Evolutionary conservation across 2,329 filamentous ascomycete genomes (phyloP), one percentile per base, ranked within the genome.

Genomic region (Didymella pinodella): DNA sequence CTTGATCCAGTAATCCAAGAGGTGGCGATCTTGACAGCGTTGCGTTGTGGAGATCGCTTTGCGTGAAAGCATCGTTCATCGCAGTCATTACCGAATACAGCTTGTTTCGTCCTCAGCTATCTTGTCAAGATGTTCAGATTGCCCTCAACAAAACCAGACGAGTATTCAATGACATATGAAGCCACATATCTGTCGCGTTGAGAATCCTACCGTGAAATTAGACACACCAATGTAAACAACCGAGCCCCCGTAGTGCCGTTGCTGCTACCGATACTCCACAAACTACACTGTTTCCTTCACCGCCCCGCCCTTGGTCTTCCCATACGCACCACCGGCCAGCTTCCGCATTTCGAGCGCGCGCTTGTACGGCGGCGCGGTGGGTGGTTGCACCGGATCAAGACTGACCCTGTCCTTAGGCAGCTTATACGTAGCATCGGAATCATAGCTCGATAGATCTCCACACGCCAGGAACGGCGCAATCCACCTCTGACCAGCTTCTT

Each of bases 391-490:
- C 0, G 95, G 95, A 74, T 97, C 93, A 48, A 98, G 84, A 66
- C 90, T 93, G 51, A 96, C 86, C 72, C 96, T 87, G 65, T 93
- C 90, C 60, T 93, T 90, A 0, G 95, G 93, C 18, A 99, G 82
- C 66, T 90, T 86, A 78, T 98, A 97, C 4, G 93, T 95, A 4
- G 95, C 94, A 82, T 99, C 95, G 0, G 94, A 93, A 80, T 99
- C 95, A 80, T 93, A 99, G 11, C 92, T 89, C 25, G 93, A 96
- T 52, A 99, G 83, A 78, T 99, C 95, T 45, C 95, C 95, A 75
- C 95, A 99, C n/a, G 95, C 93, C 70, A 99, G 86, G 75, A 99
- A 99, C 0, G 94, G 93, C 3, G 93, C 93, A 67, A 98, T 94
- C 93, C 94, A 98, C 49, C 90, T 82, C 29, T 82, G 77, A 59